These are phyloP conservation scores for Heliosperma pusillum DNA, from an alignment of 148 eudicot genomes.

Conservation along the genomic window DNA sequence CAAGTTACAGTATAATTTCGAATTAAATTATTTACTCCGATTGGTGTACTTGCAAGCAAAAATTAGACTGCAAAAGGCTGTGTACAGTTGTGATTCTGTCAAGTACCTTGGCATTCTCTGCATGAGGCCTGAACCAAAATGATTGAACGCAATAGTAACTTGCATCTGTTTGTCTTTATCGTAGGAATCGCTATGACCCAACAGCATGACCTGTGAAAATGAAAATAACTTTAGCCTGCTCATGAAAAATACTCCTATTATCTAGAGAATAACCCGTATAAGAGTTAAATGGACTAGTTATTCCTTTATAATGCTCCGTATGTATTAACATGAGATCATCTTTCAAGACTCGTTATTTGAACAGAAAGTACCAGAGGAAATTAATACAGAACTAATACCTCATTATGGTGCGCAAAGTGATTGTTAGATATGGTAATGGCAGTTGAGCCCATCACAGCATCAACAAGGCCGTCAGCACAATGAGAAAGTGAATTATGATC, in stretches of 20 bases:
- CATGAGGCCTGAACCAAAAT: slow-evolving; percentile 82
- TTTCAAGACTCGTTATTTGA: too few species aligned
- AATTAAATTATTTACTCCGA: neutral
- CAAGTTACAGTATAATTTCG: neutral
- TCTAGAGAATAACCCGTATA: too few species aligned
- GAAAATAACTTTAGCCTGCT: too few species aligned
- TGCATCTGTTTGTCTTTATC: slow-evolving; percentile 76
- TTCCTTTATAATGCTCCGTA: too few species aligned
- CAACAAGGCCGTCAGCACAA: slow-evolving; percentile 89
- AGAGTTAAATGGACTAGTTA: too few species aligned
- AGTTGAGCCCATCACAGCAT: slow-evolving; percentile 91
- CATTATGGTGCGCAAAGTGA: slow-evolving; percentile 82
- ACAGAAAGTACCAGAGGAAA: neutral
- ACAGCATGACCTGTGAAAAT: slow-evolving; percentile 63
- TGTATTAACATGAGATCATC: neutral
- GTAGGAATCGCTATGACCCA: slow-evolving; percentile 86
- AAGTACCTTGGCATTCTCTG: slow-evolving; percentile 95
- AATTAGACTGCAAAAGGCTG: neutral
- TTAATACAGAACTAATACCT: slow-evolving; percentile 35
- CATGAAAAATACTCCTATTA: too few species aligned
- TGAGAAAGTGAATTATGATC: slow-evolving; percentile 81
- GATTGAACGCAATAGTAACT: slow-evolving; percentile 90
- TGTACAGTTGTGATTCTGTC: neutral
- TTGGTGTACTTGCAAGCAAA: neutral
- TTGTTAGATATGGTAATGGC: slow-evolving; percentile 89